Base-by-base conservation (phyloP, 208 protist species). In the Trypanosoma vivax region DNA sequence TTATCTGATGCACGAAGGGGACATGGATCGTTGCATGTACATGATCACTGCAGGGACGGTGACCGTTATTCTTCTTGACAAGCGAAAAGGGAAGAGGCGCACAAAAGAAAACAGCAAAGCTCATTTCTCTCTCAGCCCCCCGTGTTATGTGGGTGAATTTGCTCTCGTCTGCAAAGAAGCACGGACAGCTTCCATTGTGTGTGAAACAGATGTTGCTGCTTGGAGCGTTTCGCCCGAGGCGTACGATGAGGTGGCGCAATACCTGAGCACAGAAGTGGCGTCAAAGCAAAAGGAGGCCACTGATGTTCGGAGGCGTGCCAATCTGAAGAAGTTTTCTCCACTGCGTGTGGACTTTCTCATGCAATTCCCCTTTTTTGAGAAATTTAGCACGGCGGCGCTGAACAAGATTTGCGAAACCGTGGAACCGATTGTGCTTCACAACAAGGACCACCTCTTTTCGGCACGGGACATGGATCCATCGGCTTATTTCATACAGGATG, bases 1-100 rank as follows among this genome's bases (percentile, higher is more conserved):
- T n/a, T 89, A 81, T 56, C 61, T 94, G 5, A 88, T 94, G 83
- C 83, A 90, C 63, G 86, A 90, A 50, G 86, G 86, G n/a, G 86
- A 94, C 24, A 45, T 88, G n/a, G 80, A 83, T 18, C 82, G 86
- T 25, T 70, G 72, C 16, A 94, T 94, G 86, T 90, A 81, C 42
- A 89, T 94, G 74, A 89, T 94, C 40, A 94, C 86, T 0, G 52
- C 49, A 11, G 86, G 86, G 16, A 60, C 28, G 13, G 65, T 94
- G 0, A 77, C 60, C 4, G 83, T 94, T 39, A 81, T 90, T 30
- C 28, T 90, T 13, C 71, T 65, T 28, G 88, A 89, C 49, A 70
- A 75, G n/a, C 64, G 66, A 30, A 63, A 66, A 11, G 70, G 83
- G 39, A 94, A 94, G 71, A 72, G 75, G 13, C 66, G 86, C 13